Evolutionary conservation across 371 early-diverging fungal species (phyloP), one percentile per base, ranked within the genome.

Genomic region (Mucor lusitanicus): DNA sequence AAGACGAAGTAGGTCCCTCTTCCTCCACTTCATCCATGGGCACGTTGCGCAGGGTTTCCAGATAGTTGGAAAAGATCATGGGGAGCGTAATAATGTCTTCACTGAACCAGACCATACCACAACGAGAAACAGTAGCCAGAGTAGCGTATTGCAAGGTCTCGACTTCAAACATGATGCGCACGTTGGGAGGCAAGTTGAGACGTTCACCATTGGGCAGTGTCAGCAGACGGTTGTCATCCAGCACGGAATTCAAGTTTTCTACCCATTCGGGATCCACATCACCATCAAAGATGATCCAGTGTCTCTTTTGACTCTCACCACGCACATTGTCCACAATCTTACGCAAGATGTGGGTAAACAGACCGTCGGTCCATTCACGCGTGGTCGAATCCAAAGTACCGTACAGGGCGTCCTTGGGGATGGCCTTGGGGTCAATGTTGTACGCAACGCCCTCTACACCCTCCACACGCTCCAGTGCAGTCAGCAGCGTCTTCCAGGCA

Each of bases 251-350:
- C 72, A 99, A 90, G 78, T 99, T 99, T 81, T 99, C 99, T 46
- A 99, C 98, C 99, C 99, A 99, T 73, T 97, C 97, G 17, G 99
- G 99, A 83, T 99, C 99, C 33, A 99, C 97, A 84, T 97, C 99
- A 71, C 99, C 99, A 81, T 99, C 99, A 81, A 99, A 99, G 33
- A 99, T 91, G 69, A 99, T 98, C 99, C 99, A 99, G 74, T 98
- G 97, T 19, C 97, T 91, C 72, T 92, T 93, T 39, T 84, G 65
- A 63, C 91, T 91, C 82, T 99, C 99, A 64, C 99, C 98, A 76
- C 98, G 92, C n/a, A 96, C 96, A 60, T 98, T 96, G 73, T 97
- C 97, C 19, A 98, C 89, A 71, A 98, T 98, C 80, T 95, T 95
- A 65, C 99, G 92, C 61, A 99, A 85, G 39, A 98, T 91, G 67